phyloP scores from a whole-genome alignment of 164 flowering plant species.

The Dillenia suffruticosa region DNA sequence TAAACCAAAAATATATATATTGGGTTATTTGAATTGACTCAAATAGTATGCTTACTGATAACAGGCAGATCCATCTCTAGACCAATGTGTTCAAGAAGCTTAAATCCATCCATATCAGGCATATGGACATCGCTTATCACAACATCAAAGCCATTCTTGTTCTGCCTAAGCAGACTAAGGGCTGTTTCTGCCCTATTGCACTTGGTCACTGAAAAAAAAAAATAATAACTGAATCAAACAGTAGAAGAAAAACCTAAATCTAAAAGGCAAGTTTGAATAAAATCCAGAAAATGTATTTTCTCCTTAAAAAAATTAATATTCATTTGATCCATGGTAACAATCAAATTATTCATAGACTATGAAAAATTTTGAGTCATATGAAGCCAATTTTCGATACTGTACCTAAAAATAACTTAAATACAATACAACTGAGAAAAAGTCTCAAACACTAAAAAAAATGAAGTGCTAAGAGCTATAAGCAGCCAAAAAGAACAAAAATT shows the following conservation, averaged over 20 bases:
- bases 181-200: slow-evolving; percentile 63
- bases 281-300: too few species aligned
- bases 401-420: too few species aligned
- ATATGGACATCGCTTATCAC: slow-evolving; percentile 90
- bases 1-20: background rate
- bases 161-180: slow-evolving; percentile 46
- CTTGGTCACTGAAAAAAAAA: slow-evolving; percentile 54
- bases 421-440: too few species aligned
- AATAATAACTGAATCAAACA: slow-evolving; percentile 7
- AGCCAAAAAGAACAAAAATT: too few species aligned
- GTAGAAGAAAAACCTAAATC: background rate
- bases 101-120: slow-evolving; percentile 97
- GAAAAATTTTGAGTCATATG: too few species aligned
- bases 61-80: slow-evolving; percentile 90
- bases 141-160: slow-evolving; percentile 58
- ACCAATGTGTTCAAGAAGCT: slow-evolving; percentile 76
- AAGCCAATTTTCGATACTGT: too few species aligned
- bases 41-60: slow-evolving; percentile 49
- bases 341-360: too few species aligned
- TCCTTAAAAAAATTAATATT: too few species aligned
- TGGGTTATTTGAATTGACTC: background rate
- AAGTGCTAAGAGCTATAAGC: too few species aligned
- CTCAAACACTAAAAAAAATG: too few species aligned
- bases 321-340: too few species aligned
- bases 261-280: background rate